A percentile compares a stretch with the other conserved stretches of the same genome.
Conservation (phyloP, 1,139 yeast species). For the Geotrichum macrosporum region DNA sequence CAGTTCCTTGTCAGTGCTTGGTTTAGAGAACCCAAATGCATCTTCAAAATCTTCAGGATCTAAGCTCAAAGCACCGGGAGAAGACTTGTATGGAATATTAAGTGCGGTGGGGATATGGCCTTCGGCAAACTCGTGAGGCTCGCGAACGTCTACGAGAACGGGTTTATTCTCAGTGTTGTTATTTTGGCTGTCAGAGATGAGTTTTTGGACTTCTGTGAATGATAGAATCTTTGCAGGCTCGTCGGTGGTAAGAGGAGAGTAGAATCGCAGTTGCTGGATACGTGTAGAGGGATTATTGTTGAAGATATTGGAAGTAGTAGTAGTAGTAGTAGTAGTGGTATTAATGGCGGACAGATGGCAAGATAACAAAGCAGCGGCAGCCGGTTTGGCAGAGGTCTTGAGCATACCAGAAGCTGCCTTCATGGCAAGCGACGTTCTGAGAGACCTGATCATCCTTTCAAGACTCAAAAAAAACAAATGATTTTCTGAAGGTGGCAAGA, state of each 20-base stretch:
- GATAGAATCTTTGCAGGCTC: constrained; percentile 50
- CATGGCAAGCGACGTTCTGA: not conserved
- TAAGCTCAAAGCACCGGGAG: constrained; percentile 91
- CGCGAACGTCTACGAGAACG: constrained; percentile 82
- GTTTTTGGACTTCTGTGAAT: constrained; percentile 53
- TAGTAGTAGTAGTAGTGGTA: too few relatives aligned
- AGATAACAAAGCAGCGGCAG: not conserved
- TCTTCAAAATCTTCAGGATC: constrained; percentile 74
- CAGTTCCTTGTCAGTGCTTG: constrained; percentile 62
- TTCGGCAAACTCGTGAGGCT: constrained; percentile 69
- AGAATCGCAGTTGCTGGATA: constrained; percentile 21
- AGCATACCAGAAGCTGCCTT: not conserved
- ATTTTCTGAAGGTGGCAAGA: too few relatives aligned
- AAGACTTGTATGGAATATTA: constrained; percentile 83
- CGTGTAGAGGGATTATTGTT: not conserved
- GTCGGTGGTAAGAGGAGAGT: constrained; percentile 35
- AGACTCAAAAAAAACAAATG: too few relatives aligned
- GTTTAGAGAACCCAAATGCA: constrained; percentile 80
- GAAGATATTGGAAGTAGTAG: not conserved
- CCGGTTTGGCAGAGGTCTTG: not conserved
- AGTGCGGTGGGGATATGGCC: constrained; percentile 80
- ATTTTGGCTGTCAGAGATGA: constrained; percentile 34
- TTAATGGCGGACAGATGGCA: too few relatives aligned
- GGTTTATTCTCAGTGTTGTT: constrained; percentile 21
- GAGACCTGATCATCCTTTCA: not conserved